These are phyloP conservation scores for Fusarium caatingaense DNA, from an alignment of 2,329 filamentous ascomycete genomes.

Conservation along the genomic window DNA sequence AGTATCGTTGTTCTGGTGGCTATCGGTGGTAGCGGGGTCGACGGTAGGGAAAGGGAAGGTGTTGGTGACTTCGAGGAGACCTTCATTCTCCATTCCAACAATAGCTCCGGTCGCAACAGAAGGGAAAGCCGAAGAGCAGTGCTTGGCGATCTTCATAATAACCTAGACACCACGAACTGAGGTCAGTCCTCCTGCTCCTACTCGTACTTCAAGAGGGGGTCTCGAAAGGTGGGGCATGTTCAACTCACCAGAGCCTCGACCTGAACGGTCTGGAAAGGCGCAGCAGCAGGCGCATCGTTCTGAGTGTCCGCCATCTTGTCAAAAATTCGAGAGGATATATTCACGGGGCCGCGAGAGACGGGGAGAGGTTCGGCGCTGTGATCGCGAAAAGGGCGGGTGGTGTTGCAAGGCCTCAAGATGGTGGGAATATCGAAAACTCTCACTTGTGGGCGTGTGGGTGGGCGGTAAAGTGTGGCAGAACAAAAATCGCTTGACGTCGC, in stretches of 20 bases:
- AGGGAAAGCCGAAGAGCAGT: slow-evolving; percentile 88
- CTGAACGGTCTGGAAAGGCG: slow-evolving; percentile 86
- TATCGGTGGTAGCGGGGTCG: slow-evolving; percentile 75
- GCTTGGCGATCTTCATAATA: slow-evolving; percentile 98
- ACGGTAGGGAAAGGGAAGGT: slow-evolving; percentile 91
- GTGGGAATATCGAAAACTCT: slow-evolving; percentile 58
- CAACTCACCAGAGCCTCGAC: slow-evolving; percentile 88
- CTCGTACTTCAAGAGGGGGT: slow-evolving; percentile 43
- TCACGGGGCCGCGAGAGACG: slow-evolving; percentile 41
- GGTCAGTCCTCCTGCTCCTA: slow-evolving; percentile 32
- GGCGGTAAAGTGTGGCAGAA: slow-evolving; percentile 55
- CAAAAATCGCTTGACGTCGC: slow-evolving; percentile 29
- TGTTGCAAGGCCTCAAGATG: slow-evolving; percentile 46
- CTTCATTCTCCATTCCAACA: slow-evolving; percentile 90
- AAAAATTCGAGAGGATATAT: slow-evolving; percentile 40
- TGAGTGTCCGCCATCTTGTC: slow-evolving; percentile 67
- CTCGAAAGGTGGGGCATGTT: slow-evolving; percentile 51
- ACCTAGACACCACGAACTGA: slow-evolving; percentile 65
- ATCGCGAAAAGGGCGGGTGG: slow-evolving; percentile 43
- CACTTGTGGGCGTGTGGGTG: slow-evolving; percentile 60
- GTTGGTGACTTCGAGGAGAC: slow-evolving; percentile 90
- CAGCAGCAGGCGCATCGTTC: slow-evolving; percentile 63
- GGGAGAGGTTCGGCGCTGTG: slow-evolving; percentile 43
- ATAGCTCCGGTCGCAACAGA: slow-evolving; percentile 89
- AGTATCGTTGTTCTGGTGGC: slow-evolving; percentile 80